These are phyloP conservation scores for Dipsacomyces acuminosporus DNA, from an alignment of 371 early-diverging fungal species.

Conservation along the genomic window DNA sequence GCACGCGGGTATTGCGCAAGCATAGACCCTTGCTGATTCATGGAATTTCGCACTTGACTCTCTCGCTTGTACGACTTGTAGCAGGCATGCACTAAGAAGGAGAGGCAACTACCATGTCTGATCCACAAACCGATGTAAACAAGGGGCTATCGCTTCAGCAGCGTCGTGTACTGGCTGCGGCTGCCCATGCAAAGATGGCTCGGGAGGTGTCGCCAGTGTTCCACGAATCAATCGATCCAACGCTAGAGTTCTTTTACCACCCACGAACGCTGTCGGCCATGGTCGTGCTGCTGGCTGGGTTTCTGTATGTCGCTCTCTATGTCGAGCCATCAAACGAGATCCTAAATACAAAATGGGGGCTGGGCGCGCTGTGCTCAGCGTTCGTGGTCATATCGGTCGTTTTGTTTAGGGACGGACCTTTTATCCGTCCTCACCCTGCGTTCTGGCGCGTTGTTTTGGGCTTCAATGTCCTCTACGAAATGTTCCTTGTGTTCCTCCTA, in stretches of 20 bases:
- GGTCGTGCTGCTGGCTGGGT: constrained; percentile 41
- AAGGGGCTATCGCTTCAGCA: constrained; percentile 18
- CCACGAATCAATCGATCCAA: constrained; percentile 45
- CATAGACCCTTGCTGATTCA: no score
- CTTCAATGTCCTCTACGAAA: constrained; percentile 77
- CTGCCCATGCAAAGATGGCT: constrained; percentile 1
- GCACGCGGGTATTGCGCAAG: no score
- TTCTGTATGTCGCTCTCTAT: constrained; percentile 48
- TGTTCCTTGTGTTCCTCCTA: constrained; percentile 79
- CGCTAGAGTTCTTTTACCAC: constrained; percentile 42
- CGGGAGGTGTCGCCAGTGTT: constrained; percentile 29
- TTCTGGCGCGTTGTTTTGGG: constrained; percentile 89
- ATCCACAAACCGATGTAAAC: no score
- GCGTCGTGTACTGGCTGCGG: constrained; percentile 24
- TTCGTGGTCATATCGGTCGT: constrained; percentile 82
- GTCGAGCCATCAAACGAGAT: constrained; percentile 39
- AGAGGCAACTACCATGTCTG: no score
- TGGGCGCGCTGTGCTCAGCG: constrained; percentile 62
- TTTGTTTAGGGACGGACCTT: constrained; percentile 88
- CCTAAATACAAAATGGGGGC: constrained; percentile 63
- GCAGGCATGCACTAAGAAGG: no score
- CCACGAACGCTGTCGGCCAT: constrained; percentile 49
- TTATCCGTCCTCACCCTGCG: constrained; percentile 92
- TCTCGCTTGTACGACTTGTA: no score
- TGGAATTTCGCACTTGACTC: no score